Evolutionary conservation across 306 rosid genomes (phyloP).

Genomic region (Castanea crenata): DNA sequence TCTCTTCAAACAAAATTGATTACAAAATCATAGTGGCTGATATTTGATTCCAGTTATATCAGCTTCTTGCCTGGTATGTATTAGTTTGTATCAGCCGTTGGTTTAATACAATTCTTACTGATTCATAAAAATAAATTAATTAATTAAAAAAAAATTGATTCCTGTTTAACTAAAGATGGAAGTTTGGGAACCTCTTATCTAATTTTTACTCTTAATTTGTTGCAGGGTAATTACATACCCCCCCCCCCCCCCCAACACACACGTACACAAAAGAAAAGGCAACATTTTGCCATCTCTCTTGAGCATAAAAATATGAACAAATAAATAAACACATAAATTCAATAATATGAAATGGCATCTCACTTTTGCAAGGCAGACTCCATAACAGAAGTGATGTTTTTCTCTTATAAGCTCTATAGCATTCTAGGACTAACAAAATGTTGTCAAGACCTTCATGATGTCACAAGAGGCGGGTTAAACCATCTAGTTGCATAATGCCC

Average conservation of each 20-base stretch:
- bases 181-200: neutral
- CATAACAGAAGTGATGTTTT: neutral
- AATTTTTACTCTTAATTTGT: neutral
- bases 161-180: neutral
- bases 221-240: neutral
- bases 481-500: neutral
- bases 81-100: too few relatives aligned
- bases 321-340: neutral
- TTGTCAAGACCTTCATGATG: neutral
- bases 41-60: neutral
- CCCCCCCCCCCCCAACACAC: too few relatives aligned
- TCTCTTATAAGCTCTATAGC: neutral
- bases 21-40: neutral
- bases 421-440: neutral
- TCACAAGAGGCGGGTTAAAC: neutral
- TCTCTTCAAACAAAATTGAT: neutral
- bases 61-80: too few relatives aligned
- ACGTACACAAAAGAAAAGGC: neutral
- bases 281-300: neutral
- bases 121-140: too few relatives aligned
- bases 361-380: neutral
- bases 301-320: neutral
- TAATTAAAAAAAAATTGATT: neutral
- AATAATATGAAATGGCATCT: neutral
- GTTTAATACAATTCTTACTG: too few relatives aligned